phyloP scores from a whole-genome alignment of 176 grass and related monocot species.

The Secale cereale region DNA sequence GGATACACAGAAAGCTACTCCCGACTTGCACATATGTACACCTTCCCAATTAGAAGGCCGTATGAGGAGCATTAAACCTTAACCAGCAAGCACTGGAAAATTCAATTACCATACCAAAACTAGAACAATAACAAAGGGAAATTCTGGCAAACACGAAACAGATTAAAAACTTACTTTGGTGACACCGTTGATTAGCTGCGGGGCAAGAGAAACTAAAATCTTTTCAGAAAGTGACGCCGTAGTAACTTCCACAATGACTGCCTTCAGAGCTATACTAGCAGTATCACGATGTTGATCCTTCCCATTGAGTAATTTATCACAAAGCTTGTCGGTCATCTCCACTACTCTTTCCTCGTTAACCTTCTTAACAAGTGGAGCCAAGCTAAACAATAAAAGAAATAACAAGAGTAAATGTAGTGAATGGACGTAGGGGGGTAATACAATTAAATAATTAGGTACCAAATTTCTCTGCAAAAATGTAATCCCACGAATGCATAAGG shows the following conservation, averaged over 20 bases:
- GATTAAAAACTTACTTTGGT: slow-evolving; percentile 53
- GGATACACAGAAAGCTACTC: not conserved
- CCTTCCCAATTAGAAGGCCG: not conserved
- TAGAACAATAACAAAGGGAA: slow-evolving; percentile 12
- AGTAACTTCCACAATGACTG: slow-evolving; percentile 80
- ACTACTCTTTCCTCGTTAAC: slow-evolving; percentile 76
- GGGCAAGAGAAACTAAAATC: slow-evolving; percentile 68
- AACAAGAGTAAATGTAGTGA: not conserved
- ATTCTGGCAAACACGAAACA: not conserved
- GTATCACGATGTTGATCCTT: slow-evolving; percentile 97
- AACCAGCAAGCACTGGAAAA: not conserved
- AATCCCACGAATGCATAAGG: not conserved
- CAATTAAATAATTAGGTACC: not conserved
- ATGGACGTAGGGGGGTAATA: not conserved
- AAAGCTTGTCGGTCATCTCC: slow-evolving; percentile 90
- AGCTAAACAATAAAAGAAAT: slow-evolving; percentile 37
- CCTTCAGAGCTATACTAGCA: slow-evolving; percentile 96
- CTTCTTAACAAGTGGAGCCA: slow-evolving; percentile 93
- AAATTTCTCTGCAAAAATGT: not conserved
- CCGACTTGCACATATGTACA: not conserved
- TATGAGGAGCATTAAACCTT: not conserved
- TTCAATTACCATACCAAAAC: not conserved
- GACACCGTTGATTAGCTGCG: slow-evolving; percentile 80
- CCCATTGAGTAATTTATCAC: slow-evolving; percentile 85
- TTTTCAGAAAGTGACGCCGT: slow-evolving; percentile 78